These are phyloP conservation scores for Aotearoamyces nothofagi DNA, from an alignment of 2,329 filamentous ascomycete genomes.

Conservation along the genomic window DNA sequence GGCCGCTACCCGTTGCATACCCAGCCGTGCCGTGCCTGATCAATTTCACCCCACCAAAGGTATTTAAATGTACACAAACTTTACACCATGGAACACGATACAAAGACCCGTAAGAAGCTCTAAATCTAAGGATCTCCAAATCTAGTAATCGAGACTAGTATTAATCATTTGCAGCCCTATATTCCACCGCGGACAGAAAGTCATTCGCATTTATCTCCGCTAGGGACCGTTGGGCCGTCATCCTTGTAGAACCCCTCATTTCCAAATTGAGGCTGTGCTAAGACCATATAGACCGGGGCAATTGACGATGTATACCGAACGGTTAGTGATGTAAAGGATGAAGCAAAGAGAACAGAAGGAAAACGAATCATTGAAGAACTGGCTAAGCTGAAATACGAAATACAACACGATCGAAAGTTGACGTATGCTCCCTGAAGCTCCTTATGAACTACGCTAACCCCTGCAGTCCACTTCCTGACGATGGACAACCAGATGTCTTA, in stretches of 20 bases:
- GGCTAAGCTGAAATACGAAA: slow-evolving; percentile 78
- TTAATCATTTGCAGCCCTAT: slow-evolving; percentile 4
- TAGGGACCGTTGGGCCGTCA: slow-evolving; percentile 81
- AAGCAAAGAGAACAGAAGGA: slow-evolving; percentile 59
- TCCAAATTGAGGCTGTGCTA: slow-evolving; percentile 7
- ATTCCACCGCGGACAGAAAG: slow-evolving; percentile 55
- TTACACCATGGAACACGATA: slow-evolving; percentile 53
- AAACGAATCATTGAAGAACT: slow-evolving; percentile 73
- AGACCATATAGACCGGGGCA: slow-evolving; percentile 53
- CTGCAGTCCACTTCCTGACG: slow-evolving; percentile 17
- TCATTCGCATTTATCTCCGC: slow-evolving; percentile 84
- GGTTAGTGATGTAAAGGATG: slow-evolving; percentile 35
- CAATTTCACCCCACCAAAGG: no score
- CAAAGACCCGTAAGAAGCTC: slow-evolving; percentile 60
- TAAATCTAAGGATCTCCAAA: no score
- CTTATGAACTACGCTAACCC: background rate
- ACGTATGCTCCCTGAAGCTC: slow-evolving; percentile 36
- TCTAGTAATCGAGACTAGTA: no score
- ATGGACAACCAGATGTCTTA: slow-evolving; percentile 37
- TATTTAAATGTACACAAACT: no score
- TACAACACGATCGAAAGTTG: slow-evolving; percentile 74
- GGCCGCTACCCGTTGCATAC: no score
- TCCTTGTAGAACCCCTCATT: slow-evolving; percentile 44
- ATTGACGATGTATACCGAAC: slow-evolving; percentile 90
- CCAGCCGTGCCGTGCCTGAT: no score